Base-by-base conservation (phyloP, 345 rosid genomes). In the Lepidium aucheri region DNA sequence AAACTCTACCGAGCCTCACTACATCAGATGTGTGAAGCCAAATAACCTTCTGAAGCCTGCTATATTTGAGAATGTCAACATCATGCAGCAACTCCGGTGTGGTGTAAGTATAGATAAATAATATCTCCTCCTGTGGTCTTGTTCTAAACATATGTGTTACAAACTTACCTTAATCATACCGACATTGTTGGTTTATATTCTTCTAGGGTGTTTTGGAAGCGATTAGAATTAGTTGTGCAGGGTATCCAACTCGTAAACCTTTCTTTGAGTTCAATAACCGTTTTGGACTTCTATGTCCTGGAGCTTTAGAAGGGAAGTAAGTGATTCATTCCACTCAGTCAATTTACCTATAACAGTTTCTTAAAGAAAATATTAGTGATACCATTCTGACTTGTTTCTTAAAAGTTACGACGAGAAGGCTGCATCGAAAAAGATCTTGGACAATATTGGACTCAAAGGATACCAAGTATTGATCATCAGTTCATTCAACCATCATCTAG, bases 11-110 rank as follows among this genome's bases (percentile, higher is more conserved):
- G 90, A 94, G 73, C 99, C 99, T 45, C 97, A 94, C 79, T 90
- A 94, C 75, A 76, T 94, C 74, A 82, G 99, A 88, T 94, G 99
- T 79, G 96, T 94, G 60, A 94, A 90, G 82, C 99, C 97, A 45
- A 94, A 94, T 70, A 94, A 94, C 79, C 84, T 70, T 36, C 85
- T 94, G 59, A 94, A 90, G 72, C 99, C 99, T 53, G 90, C 97
- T 15, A 44, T 94, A 72, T 90, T 94, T 75, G 99, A 90, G 82
- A 94, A 94, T 80, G 82, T 80, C 64, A 94, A 94, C 68, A 82
- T 94, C 82, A 86, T 94, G 97, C 97, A 94, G 68, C 98, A 94
- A 73, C 67, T 94, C 53, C 90, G 97, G 1, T 90, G 99, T 72
- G 97, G 96, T 64, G 99, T 94, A 75, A 85, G 99, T 85, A 64